A percentile compares a stretch with the other conserved stretches of the same genome.
Evolutionary conservation across 164 flowering plant species (phyloP).

Genomic region (Stephania cephalantha): DNA sequence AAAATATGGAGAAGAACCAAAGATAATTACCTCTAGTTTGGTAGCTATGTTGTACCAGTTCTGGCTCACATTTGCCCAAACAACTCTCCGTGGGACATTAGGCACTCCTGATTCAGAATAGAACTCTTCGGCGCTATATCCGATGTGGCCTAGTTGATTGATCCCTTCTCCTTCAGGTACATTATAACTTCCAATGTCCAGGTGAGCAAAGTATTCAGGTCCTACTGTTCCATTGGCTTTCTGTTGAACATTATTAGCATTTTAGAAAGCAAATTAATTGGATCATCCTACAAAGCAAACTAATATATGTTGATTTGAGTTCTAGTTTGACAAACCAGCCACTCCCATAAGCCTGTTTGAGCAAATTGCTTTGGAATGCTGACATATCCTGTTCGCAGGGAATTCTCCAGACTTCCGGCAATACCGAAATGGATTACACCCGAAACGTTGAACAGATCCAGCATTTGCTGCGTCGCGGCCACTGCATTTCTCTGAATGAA

Average conservation of each 20-base stretch:
- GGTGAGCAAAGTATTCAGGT: constrained; percentile 8
- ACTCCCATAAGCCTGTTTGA: constrained; percentile 33
- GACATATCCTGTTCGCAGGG: constrained; percentile 31
- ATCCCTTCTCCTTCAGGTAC: constrained; percentile 19
- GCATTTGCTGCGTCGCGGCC: constrained; percentile 31
- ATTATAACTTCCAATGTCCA: constrained; percentile 26
- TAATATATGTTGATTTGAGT: neutral
- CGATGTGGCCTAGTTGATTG: constrained; percentile 26
- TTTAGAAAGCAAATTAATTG: neutral
- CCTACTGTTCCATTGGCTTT: constrained; percentile 17
- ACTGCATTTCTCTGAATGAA: constrained; percentile 33
- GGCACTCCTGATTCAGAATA: constrained; percentile 20
- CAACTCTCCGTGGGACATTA: constrained; percentile 4
- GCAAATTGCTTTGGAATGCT: constrained; percentile 23
- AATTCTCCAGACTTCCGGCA: constrained; percentile 25
- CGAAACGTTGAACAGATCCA: constrained; percentile 25
- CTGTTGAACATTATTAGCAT: constrained; percentile 7
- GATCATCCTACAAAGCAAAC: neutral
- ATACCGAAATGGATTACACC: constrained; percentile 38
- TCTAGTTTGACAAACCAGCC: constrained; percentile 23
- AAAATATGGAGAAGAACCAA: neutral
- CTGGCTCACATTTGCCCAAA: constrained; percentile 22
- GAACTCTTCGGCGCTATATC: constrained; percentile 19
- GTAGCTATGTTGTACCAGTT: constrained; percentile 28
- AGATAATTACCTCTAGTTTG: constrained; percentile 20